phyloP scores from a whole-genome alignment of 2,329 filamentous ascomycete genomes.

The Ploettnerulaceae sp. region DNA sequence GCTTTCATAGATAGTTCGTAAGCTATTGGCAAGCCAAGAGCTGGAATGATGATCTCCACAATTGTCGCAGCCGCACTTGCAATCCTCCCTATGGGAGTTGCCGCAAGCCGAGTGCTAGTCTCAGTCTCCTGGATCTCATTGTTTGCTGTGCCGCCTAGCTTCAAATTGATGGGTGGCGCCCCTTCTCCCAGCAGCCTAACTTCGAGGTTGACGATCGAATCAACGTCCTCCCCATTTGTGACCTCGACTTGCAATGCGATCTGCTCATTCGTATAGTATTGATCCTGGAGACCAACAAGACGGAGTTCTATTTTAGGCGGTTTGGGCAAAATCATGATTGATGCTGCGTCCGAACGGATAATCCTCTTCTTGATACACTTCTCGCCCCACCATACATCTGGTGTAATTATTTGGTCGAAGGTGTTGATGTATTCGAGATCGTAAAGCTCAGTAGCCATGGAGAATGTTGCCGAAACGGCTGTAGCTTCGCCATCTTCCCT shows the following conservation, averaged over 20 bases:
- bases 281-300: constrained; percentile 55
- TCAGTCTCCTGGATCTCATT: constrained; percentile 8
- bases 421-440: constrained; percentile 61
- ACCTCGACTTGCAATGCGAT: constrained; percentile 66
- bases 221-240: constrained; percentile 77
- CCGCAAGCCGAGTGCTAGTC: constrained; percentile 8
- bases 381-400: constrained; percentile 48
- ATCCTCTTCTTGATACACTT: constrained; percentile 42
- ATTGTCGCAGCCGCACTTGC: constrained; percentile 40
- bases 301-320: constrained; percentile 85
- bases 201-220: constrained; percentile 67
- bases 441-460: constrained; percentile 61
- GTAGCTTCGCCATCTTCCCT: constrained; percentile 77
- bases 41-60: constrained; percentile 46
- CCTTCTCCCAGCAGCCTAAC: constrained; percentile 59
- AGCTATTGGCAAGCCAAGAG: constrained; percentile 45
- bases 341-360: constrained; percentile 45
- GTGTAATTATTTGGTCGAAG: constrained; percentile 41
- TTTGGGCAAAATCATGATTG: constrained; percentile 73
- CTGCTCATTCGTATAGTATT: constrained; percentile 82
- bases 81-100: constrained; percentile 37
- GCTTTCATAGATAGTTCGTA: constrained; percentile 69
- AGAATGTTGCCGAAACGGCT: constrained; percentile 58
- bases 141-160: constrained; percentile 5
- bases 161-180: constrained; percentile 44